Evolutionary conservation across 345 rosid species (phyloP).

Genomic region (Salix koriyanagi): DNA sequence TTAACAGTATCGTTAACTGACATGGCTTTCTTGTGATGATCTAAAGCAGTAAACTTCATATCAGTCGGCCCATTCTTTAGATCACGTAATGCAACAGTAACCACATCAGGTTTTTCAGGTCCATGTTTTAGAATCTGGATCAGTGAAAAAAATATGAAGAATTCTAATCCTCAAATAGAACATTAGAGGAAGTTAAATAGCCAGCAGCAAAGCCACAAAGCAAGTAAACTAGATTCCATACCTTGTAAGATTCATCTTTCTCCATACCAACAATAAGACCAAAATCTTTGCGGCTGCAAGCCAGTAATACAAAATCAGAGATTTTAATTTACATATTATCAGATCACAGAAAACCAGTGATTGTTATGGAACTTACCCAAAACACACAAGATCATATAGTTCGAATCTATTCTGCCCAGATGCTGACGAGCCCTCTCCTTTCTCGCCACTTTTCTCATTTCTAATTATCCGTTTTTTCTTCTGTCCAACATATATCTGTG

Average conservation of each 20-base stretch:
- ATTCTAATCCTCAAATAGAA: background rate
- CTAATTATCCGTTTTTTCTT: slow-evolving; percentile 47
- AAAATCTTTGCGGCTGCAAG: slow-evolving; percentile 79
- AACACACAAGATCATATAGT: slow-evolving; percentile 65
- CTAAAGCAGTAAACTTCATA: slow-evolving; percentile 73
- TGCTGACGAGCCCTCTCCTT: slow-evolving; percentile 66
- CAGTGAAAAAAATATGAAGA: background rate
- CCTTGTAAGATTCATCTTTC: slow-evolving; percentile 82
- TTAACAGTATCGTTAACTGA: slow-evolving; percentile 68
- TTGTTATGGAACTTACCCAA: slow-evolving; percentile 50
- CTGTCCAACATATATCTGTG: slow-evolving; percentile 75
- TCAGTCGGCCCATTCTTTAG: slow-evolving; percentile 61
- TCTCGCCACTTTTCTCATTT: slow-evolving; percentile 51
- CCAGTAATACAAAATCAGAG: slow-evolving; percentile 21
- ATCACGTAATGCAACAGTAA: slow-evolving; percentile 45
- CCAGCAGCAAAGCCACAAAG: slow-evolving; percentile 3
- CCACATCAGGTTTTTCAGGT: slow-evolving; percentile 53
- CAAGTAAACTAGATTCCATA: slow-evolving; percentile 23
- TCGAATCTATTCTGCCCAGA: slow-evolving; percentile 44
- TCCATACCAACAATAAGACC: slow-evolving; percentile 85
- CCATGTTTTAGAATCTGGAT: slow-evolving; percentile 78
- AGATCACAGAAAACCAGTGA: slow-evolving; percentile 8
- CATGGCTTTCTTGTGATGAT: slow-evolving; percentile 52
- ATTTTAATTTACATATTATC: background rate
- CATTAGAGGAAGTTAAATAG: slow-evolving; percentile 22